Evolutionary conservation across 805 yeast species (phyloP).

Genomic region (Candida orba): DNA sequence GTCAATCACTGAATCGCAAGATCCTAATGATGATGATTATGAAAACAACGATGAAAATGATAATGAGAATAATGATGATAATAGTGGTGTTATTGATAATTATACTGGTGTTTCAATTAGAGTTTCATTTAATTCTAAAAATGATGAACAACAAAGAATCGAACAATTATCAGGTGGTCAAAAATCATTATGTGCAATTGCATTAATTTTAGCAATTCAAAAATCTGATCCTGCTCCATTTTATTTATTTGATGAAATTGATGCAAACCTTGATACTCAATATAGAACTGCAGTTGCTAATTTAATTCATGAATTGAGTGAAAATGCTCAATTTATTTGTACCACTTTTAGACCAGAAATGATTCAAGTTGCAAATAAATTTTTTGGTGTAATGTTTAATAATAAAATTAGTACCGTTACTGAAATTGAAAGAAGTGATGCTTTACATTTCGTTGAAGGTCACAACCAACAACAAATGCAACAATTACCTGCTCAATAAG

Average conservation of each 20-base stretch:
- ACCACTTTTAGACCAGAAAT: constrained; percentile 95
- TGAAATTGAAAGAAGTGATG: constrained; percentile 64
- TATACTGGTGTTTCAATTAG: constrained; percentile 78
- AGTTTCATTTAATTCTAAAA: constrained; percentile 83
- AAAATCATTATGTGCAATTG: constrained; percentile 92
- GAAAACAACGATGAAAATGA: constrained; percentile 21
- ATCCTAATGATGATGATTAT: constrained; percentile 10
- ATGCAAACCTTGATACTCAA: constrained; percentile 90
- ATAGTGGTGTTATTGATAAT: constrained; percentile 32
- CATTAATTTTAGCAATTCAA: constrained; percentile 89
- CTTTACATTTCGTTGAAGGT: constrained; percentile 78
- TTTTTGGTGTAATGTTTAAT: constrained; percentile 79
- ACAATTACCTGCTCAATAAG: not conserved
- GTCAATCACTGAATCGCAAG: constrained; percentile 6
- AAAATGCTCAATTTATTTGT: constrained; percentile 82
- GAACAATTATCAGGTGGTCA: constrained; percentile 97
- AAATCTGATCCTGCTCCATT: constrained; percentile 96
- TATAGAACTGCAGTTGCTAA: constrained; percentile 83
- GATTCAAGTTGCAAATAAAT: constrained; percentile 78
- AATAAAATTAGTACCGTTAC: constrained; percentile 75
- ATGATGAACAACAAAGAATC: constrained; percentile 78
- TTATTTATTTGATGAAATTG: constrained; percentile 92
- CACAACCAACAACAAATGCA: constrained; percentile 30
- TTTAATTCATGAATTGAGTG: constrained; percentile 58
- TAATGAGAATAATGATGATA: constrained; percentile 15